phyloP scores from a whole-genome alignment of 1,139 yeast species.

The Yamadazyma blattariae region DNA sequence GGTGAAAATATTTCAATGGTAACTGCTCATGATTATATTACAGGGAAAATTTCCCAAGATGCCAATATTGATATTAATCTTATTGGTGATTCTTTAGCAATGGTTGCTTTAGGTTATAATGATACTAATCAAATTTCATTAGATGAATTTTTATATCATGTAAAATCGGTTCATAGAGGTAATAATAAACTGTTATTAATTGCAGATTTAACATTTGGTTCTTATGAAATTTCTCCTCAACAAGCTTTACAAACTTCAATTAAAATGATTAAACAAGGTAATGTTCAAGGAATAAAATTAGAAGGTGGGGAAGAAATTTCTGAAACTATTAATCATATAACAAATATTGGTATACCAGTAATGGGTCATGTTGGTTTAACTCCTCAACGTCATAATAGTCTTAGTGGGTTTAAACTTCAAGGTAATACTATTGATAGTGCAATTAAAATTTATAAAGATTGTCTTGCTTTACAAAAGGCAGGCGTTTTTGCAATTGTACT shows the following conservation, averaged over 20 bases:
- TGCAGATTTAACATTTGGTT: constrained; percentile 91
- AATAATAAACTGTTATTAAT: constrained; percentile 61
- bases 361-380: constrained; percentile 92
- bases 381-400: constrained; percentile 77
- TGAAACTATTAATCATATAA: constrained; percentile 45
- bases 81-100: constrained; percentile 90
- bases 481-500: constrained; percentile 77
- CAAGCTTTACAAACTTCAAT: constrained; percentile 69
- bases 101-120: constrained; percentile 83
- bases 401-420: constrained; percentile 89
- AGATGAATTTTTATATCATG: constrained; percentile 78
- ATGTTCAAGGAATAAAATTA: constrained; percentile 77
- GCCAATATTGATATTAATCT: constrained; percentile 70
- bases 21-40: constrained; percentile 86
- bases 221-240: constrained; percentile 63
- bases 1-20: constrained; percentile 65
- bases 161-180: constrained; percentile 74
- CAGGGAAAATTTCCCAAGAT: constrained; percentile 68
- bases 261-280: constrained; percentile 57
- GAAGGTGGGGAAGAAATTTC: constrained; percentile 76
- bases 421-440: constrained; percentile 64
- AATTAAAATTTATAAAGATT: constrained; percentile 59
- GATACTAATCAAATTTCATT: constrained; percentile 73
- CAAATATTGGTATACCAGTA: constrained; percentile 77
- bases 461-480: constrained; percentile 64